Base-by-base conservation (phyloP, 768 basidiomycete species). In the Agrocybe pediades region DNA sequence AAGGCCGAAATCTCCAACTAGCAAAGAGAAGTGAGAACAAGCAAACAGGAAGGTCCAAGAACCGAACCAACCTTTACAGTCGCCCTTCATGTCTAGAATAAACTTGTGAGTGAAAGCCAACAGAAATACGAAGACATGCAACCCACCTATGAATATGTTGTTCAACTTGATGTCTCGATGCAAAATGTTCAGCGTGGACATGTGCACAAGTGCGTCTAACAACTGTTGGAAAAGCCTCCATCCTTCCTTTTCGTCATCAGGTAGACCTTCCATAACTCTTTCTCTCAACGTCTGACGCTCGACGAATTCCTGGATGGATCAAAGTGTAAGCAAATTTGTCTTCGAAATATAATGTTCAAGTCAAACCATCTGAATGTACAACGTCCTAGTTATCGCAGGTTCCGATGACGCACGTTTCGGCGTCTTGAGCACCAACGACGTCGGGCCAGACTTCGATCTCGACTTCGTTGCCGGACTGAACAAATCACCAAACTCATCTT, bases 81-180 rank as follows among this genome's bases (percentile, higher is more conserved):
- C 89, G 3, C 89, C 89, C 49, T 88, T 89, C 24, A 82, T 87
- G 65, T 92, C 90, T 92, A 29, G n/a, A 15, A 56, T 6, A 23
- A 25, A 60, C 16, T 43, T n/a, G 26, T 49, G 39, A 19, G 26
- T 36, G 23, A 39, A 27, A 44, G n/a, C 9, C 16, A 3, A n/a
- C 47, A 33, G 6, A 9, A 17, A 27, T 8, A 30, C 2, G 30
- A 16, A n/a, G 3, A 58, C 52, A 26, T 54, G n/a, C n/a, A n/a
- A n/a, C n/a, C n/a, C n/a, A 92, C 92, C 92, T 46, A 96, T 92
- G 69, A 98, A 93, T 57, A 98, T 94, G 62, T 98, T 98, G 0
- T 89, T 90, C 13, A 93, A 73, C 67, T 98, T 98, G 67, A 98
- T 90, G 67, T 97, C 95, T 46, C 90, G 77, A 69, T 92, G 90